Conservation (phyloP, 23 red algal genomes). For the Gracilaria gracilis region DNA sequence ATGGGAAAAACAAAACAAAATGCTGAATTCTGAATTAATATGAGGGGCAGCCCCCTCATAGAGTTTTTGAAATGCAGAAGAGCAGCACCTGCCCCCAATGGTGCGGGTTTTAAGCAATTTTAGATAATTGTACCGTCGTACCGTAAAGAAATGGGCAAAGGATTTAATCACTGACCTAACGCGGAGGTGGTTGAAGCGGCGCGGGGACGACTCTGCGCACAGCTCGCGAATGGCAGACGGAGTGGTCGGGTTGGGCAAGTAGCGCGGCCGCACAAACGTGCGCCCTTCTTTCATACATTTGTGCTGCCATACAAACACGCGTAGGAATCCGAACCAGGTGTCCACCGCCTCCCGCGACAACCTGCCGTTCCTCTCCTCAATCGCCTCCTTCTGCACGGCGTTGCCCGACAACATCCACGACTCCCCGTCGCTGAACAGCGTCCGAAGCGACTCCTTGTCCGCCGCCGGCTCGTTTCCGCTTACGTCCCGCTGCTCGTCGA, state of each 20-base stretch:
- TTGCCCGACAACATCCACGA: neutral
- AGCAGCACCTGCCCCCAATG: no score
- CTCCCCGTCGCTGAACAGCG: constrained; percentile 19
- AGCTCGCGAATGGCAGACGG: constrained; percentile 19
- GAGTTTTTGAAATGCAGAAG: no score
- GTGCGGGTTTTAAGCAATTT: no score
- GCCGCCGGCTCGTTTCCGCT: neutral
- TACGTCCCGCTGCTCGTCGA: neutral
- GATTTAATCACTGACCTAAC: no score
- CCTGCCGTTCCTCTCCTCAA: neutral
- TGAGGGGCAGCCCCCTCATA: no score
- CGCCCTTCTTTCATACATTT: neutral
- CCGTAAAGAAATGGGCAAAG: no score
- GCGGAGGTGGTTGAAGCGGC: neutral
- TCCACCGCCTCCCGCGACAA: neutral
- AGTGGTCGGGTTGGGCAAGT: neutral
- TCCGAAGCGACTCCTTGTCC: neutral
- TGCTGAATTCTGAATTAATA: no score
- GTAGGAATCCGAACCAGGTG: constrained; percentile 14
- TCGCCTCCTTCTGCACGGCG: constrained; percentile 11
- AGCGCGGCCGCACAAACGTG: neutral
- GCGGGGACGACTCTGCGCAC: neutral
- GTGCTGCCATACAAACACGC: neutral
- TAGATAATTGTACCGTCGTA: no score
- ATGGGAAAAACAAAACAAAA: no score